These are phyloP conservation scores for Phoma sp. DNA, from an alignment of 2,329 filamentous ascomycete species.

Conservation along the genomic window DNA sequence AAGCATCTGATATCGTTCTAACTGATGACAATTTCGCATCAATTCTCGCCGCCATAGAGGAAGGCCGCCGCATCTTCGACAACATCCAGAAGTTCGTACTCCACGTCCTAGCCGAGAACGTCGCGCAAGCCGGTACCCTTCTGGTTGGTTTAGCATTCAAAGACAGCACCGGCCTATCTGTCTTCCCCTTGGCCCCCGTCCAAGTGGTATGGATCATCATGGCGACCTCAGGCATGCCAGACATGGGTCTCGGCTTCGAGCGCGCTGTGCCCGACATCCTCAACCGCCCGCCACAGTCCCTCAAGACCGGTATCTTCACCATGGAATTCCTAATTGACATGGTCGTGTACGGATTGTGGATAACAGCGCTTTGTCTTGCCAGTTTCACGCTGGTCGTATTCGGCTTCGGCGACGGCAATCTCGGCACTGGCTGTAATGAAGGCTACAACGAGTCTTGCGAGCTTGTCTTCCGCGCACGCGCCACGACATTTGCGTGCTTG, in stretches of 20 bases:
- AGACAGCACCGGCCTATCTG: slow-evolving; percentile 71
- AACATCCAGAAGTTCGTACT: slow-evolving; percentile 90
- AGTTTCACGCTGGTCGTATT: slow-evolving; percentile 47
- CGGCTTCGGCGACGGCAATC: slow-evolving; percentile 41
- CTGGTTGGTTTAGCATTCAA: slow-evolving; percentile 84
- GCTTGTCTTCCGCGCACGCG: slow-evolving; percentile 60
- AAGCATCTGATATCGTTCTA: slow-evolving; percentile 71
- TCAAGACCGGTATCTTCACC: slow-evolving; percentile 48
- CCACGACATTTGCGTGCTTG: slow-evolving; percentile 74
- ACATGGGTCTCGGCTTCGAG: slow-evolving; percentile 86
- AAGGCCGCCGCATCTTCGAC: slow-evolving; percentile 84
- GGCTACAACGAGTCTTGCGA: slow-evolving; percentile 40
- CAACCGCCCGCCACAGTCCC: slow-evolving; percentile 72
- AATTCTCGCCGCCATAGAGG: slow-evolving; percentile 81
- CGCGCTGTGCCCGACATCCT: slow-evolving; percentile 77
- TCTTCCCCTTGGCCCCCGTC: slow-evolving; percentile 84
- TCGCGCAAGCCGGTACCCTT: slow-evolving; percentile 81
- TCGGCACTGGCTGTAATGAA: slow-evolving; percentile 46
- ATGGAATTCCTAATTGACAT: slow-evolving; percentile 47
- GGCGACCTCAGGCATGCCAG: slow-evolving; percentile 79
- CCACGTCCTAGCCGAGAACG: slow-evolving; percentile 76
- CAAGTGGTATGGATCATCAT: slow-evolving; percentile 96
- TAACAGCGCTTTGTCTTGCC: slow-evolving; percentile 38
- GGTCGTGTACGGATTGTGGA: slow-evolving; percentile 48
- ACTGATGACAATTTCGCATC: slow-evolving; percentile 89